Evolutionary conservation across 2,329 filamentous ascomycete genomes (phyloP), one percentile per base, ranked within the genome.

Genomic region (Teratosphaeria destructans): DNA sequence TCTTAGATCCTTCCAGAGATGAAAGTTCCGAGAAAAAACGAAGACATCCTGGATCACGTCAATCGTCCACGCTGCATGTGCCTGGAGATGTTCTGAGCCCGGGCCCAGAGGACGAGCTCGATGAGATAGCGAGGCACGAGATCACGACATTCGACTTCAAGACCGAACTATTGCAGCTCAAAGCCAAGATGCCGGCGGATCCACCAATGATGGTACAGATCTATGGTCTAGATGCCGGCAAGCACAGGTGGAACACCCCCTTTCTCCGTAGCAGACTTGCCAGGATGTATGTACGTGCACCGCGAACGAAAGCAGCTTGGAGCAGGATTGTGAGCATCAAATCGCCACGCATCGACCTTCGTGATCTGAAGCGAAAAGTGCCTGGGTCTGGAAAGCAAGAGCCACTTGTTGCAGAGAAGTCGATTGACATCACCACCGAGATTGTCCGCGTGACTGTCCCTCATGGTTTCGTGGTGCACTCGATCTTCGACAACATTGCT

Each of bases 151-250:
- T 96, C 19, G 93, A 97, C 70, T 78, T 95, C 66, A 94, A 89
- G 73, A 85, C 88, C 5, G 83, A 85, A 1, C 81, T 96, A 37
- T 76, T 97, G 23, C 93, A 97, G 70, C 74, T 97, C 65, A 97
- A 97, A 74, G 89, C 88, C 5, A 85, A 86, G 53, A 86, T 97
- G 83, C 93, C 94, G 1, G 80, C 86, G 19, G 92, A 97, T 67
- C 95, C 94, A n/a, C 83, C 86, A 0, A 79, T 97, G 73, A 92
- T 99, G 89, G 68, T 97, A 2, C 93, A 96, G 63, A 78, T 96
- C 10, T 93, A 93, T 71, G 84, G 85, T 10, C 71, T 97, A 47
- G 90, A 96, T 67, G 83, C 86, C 54, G 92, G 92, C 5, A 86
- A 87, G 11, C 91, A 96, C 72, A 82, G 93, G 67, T 96, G 92